A percentile compares a stretch with the other conserved stretches of the same genome.
phyloP scores from a whole-genome alignment of 129 eudicot genomes.

The Tagetes patula region DNA sequence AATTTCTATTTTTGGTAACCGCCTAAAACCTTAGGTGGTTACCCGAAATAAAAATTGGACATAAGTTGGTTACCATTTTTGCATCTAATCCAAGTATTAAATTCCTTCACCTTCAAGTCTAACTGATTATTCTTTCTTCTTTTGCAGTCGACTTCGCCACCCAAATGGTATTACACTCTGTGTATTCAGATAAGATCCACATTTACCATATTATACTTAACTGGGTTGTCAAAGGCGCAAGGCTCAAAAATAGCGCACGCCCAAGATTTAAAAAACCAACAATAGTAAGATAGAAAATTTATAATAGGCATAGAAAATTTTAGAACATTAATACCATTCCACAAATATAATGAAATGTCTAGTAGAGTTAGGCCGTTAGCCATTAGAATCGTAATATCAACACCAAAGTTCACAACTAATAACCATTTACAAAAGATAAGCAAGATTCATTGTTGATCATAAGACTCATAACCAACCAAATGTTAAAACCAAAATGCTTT shows the following conservation, averaged over 20 bases:
- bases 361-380: not conserved
- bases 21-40: not conserved
- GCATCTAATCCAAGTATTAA: not conserved
- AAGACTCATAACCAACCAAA: not conserved
- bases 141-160: constrained; percentile 86
- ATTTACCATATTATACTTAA: constrained; percentile 1
- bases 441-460: not conserved
- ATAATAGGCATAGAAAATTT: not conserved
- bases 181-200: constrained; percentile 5
- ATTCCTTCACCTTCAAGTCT: not conserved
- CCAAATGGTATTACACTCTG: constrained; percentile 74
- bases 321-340: not conserved
- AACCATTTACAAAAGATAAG: not conserved
- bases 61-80: not conserved
- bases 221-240: not conserved
- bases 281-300: not conserved
- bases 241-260: not conserved
- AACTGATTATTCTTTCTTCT: constrained; percentile 23
- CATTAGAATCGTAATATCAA: not conserved
- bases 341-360: not conserved
- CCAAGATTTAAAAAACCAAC: not conserved
- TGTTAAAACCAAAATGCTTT: not conserved
- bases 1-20: not conserved
- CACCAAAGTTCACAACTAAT: not conserved
- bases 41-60: not conserved